Conservation (phyloP, 257 asterid genomes). For the Coffea canephora region DNA sequence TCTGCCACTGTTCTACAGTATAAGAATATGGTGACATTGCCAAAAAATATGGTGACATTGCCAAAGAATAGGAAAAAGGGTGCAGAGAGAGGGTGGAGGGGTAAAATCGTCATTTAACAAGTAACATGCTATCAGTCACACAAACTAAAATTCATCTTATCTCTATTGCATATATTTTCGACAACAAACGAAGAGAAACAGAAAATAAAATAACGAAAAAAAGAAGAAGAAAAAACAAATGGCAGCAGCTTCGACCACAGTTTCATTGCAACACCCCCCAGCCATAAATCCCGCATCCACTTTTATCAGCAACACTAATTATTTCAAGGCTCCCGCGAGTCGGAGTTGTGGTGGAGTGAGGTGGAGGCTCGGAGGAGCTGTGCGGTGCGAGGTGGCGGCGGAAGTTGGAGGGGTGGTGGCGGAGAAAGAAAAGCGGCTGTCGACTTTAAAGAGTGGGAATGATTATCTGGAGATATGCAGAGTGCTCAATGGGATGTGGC, state of each 20-base stretch:
- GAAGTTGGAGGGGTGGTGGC: constrained; percentile 48
- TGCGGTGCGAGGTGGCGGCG: constrained; percentile 58
- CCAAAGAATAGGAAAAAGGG: too few species aligned
- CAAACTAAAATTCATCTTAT: too few species aligned
- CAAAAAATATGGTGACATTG: too few species aligned
- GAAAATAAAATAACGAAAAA: background rate
- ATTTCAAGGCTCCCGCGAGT: background rate
- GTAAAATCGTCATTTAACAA: too few species aligned
- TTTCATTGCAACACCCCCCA: background rate
- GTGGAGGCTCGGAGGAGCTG: constrained; percentile 3
- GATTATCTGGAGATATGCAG: constrained; percentile 83
- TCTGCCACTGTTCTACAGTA: too few species aligned
- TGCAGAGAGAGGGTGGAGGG: too few species aligned
- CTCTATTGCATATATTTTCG: too few species aligned
- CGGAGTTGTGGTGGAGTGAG: constrained; percentile 6
- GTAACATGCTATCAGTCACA: too few species aligned
- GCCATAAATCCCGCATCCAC: background rate
- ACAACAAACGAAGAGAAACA: too few species aligned
- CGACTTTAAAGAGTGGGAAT: constrained; percentile 56
- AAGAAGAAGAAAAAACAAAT: background rate
- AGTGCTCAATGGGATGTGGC: constrained; percentile 96
- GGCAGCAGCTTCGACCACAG: constrained; percentile 10
- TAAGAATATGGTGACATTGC: too few species aligned
- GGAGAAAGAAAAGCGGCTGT: constrained; percentile 40
- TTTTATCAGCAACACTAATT: background rate